Evolutionary conservation across 148 eudicot species (phyloP), one percentile per base, ranked within the genome.

Genomic region (Camellia sinensis): DNA sequence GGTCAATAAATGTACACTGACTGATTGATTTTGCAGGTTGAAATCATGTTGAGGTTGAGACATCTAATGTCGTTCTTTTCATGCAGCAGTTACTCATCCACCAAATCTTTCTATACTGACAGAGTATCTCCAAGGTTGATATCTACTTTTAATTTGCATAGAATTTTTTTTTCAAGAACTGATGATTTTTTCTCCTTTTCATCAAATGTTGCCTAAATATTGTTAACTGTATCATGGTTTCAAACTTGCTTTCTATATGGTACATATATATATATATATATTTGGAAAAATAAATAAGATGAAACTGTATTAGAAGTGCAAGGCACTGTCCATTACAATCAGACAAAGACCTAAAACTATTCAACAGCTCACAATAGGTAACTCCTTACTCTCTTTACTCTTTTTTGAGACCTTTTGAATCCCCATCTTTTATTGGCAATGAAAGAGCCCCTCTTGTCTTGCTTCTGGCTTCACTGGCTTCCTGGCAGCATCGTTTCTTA

Each of bases 61-160:
- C 99, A 96, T 85, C 99, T 62, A 96, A 96, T 87, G 94, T 96
- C 22, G 99, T 96, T 84, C 98, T 96, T 82, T 94, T 96, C 88
- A 96, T 93, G 99, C 97, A 82, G 99, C 99, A 62, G 99, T 96
- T 76, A 90, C 97, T 57, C 91, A 90, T 7, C 91, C 99, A 68
- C 99, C 99, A 67, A 87, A 96, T 87, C 93, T 96, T 79, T 96
- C 99, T 69, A 96, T 96, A 79, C 84, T 96, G 80, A 96, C 99
- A 1, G 99, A 96, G 87, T 94, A 86, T 82, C 89, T 96, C 99
- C 99, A 76, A 94, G 98, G 99, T 92, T 68, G 83, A 80, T 79
- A n/a, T 44, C 62, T 81, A 50, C 59, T 71, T 75, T 7, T 65
- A 59, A 37, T 6, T 50, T 52, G 37, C 59, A 59, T n/a, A 56